A percentile compares a stretch with the other conserved stretches of the same genome.
phyloP scores from a whole-genome alignment of 371 early-diverging fungal genomes.

The Blastocladiella emersonii region DNA sequence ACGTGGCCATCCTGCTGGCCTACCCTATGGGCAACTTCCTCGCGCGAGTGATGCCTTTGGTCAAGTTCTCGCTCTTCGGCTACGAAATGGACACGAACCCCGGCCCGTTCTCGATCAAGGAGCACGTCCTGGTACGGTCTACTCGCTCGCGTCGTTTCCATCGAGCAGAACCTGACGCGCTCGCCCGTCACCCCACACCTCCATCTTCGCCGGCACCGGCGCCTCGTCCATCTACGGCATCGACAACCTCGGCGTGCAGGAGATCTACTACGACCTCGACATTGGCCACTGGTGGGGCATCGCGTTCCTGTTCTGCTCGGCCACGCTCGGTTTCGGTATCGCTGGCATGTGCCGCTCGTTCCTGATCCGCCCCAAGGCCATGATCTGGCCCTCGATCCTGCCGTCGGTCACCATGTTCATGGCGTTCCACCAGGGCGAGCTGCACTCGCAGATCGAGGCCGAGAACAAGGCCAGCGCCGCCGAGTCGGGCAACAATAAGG shows the following conservation, averaged over 20 bases:
- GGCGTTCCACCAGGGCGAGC: constrained; percentile 54
- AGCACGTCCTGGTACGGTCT: constrained; percentile 74
- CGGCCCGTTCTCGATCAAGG: constrained; percentile 74
- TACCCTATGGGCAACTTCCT: constrained; percentile 14
- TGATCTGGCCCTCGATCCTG: constrained; percentile 74
- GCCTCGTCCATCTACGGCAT: constrained; percentile 15
- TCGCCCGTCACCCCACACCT: no score
- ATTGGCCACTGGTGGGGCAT: constrained; percentile 42
- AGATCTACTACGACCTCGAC: constrained; percentile 40
- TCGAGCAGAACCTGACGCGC: no score
- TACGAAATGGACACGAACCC: constrained; percentile 45
- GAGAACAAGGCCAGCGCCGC: constrained; percentile 14
- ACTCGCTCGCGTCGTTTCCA: no score
- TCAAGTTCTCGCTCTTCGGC: constrained; percentile 3
- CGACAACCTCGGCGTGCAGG: constrained; percentile 53
- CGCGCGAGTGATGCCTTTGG: constrained; percentile 24
- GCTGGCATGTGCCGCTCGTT: constrained; percentile 60
- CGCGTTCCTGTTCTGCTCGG: constrained; percentile 49
- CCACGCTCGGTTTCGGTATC: constrained; percentile 68
- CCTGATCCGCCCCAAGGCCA: constrained; percentile 62
- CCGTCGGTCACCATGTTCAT: constrained; percentile 55
- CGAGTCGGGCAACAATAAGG: constrained; percentile 10
- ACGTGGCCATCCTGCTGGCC: not conserved
- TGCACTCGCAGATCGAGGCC: no score
- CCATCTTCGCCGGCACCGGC: not conserved